Evolutionary conservation across 495 filamentous ascomycete genomes (phyloP).

Genomic region (Penicillium psychrofluorescens): DNA sequence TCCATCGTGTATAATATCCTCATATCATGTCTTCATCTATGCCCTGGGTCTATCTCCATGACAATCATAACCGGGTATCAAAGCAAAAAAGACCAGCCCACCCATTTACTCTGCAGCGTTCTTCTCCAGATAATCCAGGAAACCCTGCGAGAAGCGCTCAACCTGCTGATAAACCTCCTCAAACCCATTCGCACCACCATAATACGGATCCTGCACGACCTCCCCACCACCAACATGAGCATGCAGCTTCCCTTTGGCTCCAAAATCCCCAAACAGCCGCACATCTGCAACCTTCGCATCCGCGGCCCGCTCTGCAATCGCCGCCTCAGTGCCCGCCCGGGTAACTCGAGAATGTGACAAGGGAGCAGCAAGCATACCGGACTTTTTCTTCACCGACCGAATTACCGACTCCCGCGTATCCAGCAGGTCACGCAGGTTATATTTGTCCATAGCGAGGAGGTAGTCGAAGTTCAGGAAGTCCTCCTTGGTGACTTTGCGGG

Average conservation of each 20-base stretch:
- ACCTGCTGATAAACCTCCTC: slow-evolving; percentile 81
- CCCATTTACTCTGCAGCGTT: not conserved
- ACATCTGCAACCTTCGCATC: slow-evolving; percentile 44
- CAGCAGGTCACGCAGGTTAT: slow-evolving; percentile 69
- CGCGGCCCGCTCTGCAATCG: slow-evolving; percentile 21
- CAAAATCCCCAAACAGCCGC: slow-evolving; percentile 81
- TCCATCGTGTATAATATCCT: not conserved
- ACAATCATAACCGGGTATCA: too few species aligned
- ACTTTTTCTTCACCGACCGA: slow-evolving; percentile 33
- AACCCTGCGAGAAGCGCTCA: slow-evolving; percentile 68
- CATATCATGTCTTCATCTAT: not conserved
- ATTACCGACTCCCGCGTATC: slow-evolving; percentile 46
- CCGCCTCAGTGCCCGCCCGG: slow-evolving; percentile 18
- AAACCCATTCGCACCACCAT: slow-evolving; percentile 77
- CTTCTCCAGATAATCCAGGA: slow-evolving; percentile 47
- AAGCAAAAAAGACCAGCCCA: too few species aligned
- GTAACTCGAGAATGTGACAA: slow-evolving; percentile 19
- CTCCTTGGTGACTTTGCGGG: slow-evolving; percentile 60
- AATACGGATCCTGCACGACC: slow-evolving; percentile 86
- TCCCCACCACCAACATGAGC: slow-evolving; percentile 67
- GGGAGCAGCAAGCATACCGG: slow-evolving; percentile 4
- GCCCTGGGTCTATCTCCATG: not conserved
- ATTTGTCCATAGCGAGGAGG: slow-evolving; percentile 87
- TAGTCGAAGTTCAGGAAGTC: slow-evolving; percentile 88
- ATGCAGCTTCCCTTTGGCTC: slow-evolving; percentile 56